phyloP scores from a whole-genome alignment of 2,329 filamentous ascomycete genomes.

The Calonectria pteridis region DNA sequence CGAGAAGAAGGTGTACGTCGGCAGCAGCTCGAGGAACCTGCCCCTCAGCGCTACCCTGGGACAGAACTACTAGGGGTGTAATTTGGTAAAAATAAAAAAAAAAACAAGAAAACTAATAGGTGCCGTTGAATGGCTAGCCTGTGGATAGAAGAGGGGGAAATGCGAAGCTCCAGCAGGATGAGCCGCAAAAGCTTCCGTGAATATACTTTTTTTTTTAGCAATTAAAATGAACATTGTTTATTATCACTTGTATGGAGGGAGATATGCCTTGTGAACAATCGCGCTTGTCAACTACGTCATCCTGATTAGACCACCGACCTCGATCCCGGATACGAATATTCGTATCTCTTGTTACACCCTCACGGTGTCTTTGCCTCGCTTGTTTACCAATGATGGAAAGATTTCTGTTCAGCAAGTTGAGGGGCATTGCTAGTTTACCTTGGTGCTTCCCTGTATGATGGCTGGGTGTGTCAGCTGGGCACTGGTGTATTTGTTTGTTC shows the following conservation, averaged over 20 bases:
- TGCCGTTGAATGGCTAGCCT: neutral
- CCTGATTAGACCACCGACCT: neutral
- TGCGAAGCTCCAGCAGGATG: neutral
- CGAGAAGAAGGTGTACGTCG: constrained; percentile 67
- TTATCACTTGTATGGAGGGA: neutral
- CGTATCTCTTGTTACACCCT: neutral
- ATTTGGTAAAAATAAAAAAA: neutral
- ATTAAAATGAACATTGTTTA: constrained; percentile 9
- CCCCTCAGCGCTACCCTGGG: constrained; percentile 51
- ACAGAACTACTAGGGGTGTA: constrained; percentile 9
- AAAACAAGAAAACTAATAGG: neutral
- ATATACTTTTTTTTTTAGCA: constrained; percentile 19
- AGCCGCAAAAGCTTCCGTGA: neutral
- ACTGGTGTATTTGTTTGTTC: neutral
- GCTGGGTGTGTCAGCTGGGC: neutral
- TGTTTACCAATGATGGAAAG: neutral
- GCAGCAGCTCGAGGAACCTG: constrained; percentile 67
- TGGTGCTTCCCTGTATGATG: neutral
- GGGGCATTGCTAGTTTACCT: neutral
- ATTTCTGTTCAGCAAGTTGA: neutral
- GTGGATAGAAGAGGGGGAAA: neutral
- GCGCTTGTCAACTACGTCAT: neutral
- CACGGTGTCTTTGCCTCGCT: neutral
- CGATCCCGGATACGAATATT: neutral
- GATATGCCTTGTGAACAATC: neutral